phyloP scores from a whole-genome alignment of 306 rosid genomes.

The Citrullus amarus region DNA sequence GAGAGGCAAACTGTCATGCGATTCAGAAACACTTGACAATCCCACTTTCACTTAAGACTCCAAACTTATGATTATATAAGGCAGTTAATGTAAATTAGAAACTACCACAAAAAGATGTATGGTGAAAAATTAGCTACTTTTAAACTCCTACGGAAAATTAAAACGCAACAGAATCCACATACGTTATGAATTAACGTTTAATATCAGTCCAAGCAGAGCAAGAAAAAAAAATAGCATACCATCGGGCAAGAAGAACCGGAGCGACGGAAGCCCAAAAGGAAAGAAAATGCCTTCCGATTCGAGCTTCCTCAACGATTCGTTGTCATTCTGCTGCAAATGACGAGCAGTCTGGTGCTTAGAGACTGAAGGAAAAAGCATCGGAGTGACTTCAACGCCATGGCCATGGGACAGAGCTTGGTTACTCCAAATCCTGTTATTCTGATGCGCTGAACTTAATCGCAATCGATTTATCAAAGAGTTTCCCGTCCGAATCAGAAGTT shows the following conservation, averaged over 20 bases:
- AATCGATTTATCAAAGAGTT: constrained; percentile 41
- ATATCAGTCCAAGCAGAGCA: not conserved
- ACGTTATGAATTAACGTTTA: not conserved
- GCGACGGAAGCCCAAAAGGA: constrained; percentile 73
- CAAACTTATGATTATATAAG: not conserved
- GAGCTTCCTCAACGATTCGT: constrained; percentile 26
- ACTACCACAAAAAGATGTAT: not conserved
- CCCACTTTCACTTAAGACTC: not conserved
- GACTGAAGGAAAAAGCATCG: constrained; percentile 51
- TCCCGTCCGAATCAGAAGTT: constrained; percentile 47
- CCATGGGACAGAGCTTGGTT: constrained; percentile 16
- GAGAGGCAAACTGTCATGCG: constrained; percentile 64
- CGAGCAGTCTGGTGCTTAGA: constrained; percentile 25
- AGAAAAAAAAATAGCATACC: constrained; percentile 29
- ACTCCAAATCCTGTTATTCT: constrained; percentile 14
- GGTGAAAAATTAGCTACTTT: not conserved
- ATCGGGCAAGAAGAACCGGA: constrained; percentile 66
- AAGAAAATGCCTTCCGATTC: constrained; percentile 27
- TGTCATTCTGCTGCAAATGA: constrained; percentile 45
- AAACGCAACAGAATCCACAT: not conserved
- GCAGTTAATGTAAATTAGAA: not conserved
- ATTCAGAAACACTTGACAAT: constrained; percentile 34
- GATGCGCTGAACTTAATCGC: constrained; percentile 27
- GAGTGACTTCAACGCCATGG: constrained; percentile 30
- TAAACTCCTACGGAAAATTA: not conserved